Base-by-base conservation (phyloP, 257 asterid species). In the Striga asiatica region DNA sequence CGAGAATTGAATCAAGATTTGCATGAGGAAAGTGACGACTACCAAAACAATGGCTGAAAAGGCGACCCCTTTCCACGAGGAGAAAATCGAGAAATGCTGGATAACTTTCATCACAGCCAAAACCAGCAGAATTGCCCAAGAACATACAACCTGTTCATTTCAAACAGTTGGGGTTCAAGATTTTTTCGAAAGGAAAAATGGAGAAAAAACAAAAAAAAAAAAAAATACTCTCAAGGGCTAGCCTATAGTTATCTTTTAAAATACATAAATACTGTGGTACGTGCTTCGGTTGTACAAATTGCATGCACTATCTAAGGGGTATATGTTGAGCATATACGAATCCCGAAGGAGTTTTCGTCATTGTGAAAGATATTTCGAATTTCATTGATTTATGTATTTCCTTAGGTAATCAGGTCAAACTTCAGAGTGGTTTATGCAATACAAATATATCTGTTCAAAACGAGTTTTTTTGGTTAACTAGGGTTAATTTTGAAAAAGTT, bases 1-100 rank as follows among this genome's bases (percentile, higher is more conserved):
- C 34, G 98, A 78, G 69, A 81, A 91, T 48, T 77, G 83, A 48
- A 91, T 82, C 94, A 91, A 54, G 61, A 87, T 67, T 56, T 91
- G 98, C 98, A 91, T 84, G 7, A 87, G 81, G 53, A 78, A 22
- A 3, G 94, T 82, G 56, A 87, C 71, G 5, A 68, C 66, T 2
- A 72, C 85, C 68, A 87, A 60, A 50, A 73, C 78, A 42, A 78
- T 57, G 35, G 78, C 74, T 28, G 91, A 77, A 53, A 82, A 46
- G 8, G 83, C 13, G 38, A 76, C 28, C 31, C 95, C 98, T 67
- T 81, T 87, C 94, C 96, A 72, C 14, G 98, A 81, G 1, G 94
- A 86, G 66, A 91, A 61, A 46, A 87, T 71, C 3, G 87, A 70
- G 58, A 72, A 80, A 61, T 71, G 14, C 49, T 64, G 89, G 71